Percentiles rank a stretch among this genome's conserved stretches.
These are phyloP conservation scores for Patellaria atrata DNA, from an alignment of 495 filamentous ascomycete genomes.

Conservation along the genomic window DNA sequence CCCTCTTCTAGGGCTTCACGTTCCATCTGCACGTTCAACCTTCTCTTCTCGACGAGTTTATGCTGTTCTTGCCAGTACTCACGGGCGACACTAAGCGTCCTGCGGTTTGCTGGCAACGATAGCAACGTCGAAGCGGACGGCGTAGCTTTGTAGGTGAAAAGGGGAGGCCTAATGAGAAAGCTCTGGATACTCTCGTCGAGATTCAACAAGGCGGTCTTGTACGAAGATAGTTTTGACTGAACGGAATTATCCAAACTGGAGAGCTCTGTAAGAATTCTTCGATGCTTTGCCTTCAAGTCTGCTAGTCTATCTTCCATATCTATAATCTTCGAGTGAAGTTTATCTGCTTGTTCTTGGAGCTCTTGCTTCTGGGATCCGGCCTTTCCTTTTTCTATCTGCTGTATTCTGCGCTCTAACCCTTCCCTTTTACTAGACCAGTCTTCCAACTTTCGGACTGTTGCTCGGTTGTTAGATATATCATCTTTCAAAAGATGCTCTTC, in stretches of 20 bases:
- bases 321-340: constrained; percentile 29
- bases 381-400: constrained; percentile 35
- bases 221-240: constrained; percentile 45
- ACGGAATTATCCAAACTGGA: constrained; percentile 49
- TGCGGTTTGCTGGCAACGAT: constrained; percentile 45
- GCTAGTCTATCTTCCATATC: constrained; percentile 50
- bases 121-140: constrained; percentile 22
- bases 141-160: constrained; percentile 7
- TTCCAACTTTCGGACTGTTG: constrained; percentile 45
- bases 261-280: constrained; percentile 44
- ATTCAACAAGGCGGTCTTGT: constrained; percentile 39
- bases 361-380: constrained; percentile 19
- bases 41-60: constrained; percentile 39
- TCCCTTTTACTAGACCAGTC: constrained; percentile 39
- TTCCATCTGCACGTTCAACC: constrained; percentile 50
- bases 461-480: constrained; percentile 43
- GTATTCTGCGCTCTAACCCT: constrained; percentile 34
- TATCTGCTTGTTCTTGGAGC: constrained; percentile 26
- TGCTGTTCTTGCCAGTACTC: constrained; percentile 63
- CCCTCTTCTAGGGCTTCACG: constrained; percentile 71
- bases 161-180: constrained; percentile 38
- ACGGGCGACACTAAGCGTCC: constrained; percentile 63
- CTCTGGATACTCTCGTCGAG: constrained; percentile 37
- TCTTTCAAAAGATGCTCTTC: constrained; percentile 47
- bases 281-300: constrained; percentile 49